Evolutionary conservation across 2,329 filamentous ascomycete species (phyloP).

Genomic region (Cadophora luteo-olivacea): DNA sequence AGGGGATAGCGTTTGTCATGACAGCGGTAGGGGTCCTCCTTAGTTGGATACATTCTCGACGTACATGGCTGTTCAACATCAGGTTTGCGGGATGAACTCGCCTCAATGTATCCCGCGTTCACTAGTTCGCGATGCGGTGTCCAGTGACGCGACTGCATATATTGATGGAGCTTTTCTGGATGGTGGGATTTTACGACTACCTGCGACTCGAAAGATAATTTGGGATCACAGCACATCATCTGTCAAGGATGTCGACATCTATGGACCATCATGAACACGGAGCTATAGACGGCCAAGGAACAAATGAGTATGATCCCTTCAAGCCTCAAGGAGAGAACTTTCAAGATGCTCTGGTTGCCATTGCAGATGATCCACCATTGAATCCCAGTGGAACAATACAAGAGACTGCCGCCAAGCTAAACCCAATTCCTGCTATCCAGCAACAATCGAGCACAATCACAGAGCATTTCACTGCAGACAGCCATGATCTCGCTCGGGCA

Average conservation of each 20-base stretch:
- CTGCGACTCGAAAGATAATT: neutral
- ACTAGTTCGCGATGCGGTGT: too few relatives aligned
- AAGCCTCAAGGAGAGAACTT: neutral
- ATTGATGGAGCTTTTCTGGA: neutral
- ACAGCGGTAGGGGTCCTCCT: neutral
- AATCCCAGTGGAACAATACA: neutral
- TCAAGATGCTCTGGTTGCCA: neutral
- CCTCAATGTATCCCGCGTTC: neutral
- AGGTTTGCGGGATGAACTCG: neutral
- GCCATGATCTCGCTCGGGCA: constrained; percentile 16
- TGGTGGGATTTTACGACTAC: neutral
- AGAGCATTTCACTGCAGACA: constrained; percentile 15
- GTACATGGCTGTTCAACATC: constrained; percentile 4
- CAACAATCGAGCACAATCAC: neutral
- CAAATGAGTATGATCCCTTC: neutral
- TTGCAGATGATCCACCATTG: neutral
- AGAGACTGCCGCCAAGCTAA: neutral
- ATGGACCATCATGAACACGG: neutral
- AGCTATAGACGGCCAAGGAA: neutral
- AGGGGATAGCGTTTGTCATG: neutral
- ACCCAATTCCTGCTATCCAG: neutral
- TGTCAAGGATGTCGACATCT: neutral
- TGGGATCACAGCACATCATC: neutral
- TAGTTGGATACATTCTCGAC: neutral
- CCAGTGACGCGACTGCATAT: neutral